Conservation (phyloP, 805 yeast genomes). For the Lipomyces starkeyi region DNA sequence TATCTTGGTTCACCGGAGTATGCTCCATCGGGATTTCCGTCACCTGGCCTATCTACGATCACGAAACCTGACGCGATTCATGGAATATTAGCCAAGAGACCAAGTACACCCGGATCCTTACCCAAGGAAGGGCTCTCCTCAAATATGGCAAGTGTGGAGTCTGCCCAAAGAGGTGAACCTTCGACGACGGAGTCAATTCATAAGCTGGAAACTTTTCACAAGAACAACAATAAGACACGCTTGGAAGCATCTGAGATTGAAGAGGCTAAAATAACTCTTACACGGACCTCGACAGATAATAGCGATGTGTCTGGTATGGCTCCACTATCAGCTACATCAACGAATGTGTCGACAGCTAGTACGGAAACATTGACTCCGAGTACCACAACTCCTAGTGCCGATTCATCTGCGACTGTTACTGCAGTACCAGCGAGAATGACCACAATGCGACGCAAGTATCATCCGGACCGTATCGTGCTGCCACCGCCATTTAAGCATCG, state of each 20-base stretch:
- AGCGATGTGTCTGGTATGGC: conserved; percentile 2
- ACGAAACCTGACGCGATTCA: conserved; percentile 5
- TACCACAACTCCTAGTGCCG: conserved; percentile 5
- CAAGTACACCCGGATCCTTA: not conserved
- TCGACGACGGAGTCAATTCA: not conserved
- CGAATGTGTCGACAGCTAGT: not conserved
- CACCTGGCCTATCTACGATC: conserved; percentile 30
- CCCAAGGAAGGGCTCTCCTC: conserved; percentile 6
- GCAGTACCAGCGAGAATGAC: conserved; percentile 4
- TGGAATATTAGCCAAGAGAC: not conserved
- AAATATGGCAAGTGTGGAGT: not conserved
- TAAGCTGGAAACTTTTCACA: not conserved
- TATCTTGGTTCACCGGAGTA: conserved; percentile 13
- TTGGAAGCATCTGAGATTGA: not conserved
- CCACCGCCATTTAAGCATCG: conserved; percentile 30
- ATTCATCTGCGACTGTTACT: conserved; percentile 3
- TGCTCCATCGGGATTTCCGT: conserved; percentile 27
- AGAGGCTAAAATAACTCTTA: not conserved
- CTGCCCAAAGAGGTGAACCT: not conserved
- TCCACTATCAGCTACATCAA: not conserved
- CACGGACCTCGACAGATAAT: not conserved
- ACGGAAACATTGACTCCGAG: not conserved
- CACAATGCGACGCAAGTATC: conserved; percentile 21
- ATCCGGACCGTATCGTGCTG: conserved; percentile 27
- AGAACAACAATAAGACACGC: not conserved